These are phyloP conservation scores for Hypoxylon sp. DNA, from an alignment of 2,329 filamentous ascomycete genomes.

Conservation along the genomic window DNA sequence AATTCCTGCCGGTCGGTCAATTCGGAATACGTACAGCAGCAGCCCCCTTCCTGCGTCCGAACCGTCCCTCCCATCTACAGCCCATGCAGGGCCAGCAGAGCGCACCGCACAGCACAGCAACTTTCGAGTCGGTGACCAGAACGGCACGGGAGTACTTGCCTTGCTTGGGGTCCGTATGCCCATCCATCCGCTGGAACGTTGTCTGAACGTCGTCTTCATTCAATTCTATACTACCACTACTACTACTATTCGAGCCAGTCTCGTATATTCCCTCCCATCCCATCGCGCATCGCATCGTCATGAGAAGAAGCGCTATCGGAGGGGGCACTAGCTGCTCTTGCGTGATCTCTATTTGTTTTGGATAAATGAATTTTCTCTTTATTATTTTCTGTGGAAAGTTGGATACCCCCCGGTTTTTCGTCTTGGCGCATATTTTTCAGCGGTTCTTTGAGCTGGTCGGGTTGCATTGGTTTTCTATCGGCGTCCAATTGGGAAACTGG, in stretches of 20 bases:
- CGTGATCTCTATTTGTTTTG: slow-evolving; percentile 32
- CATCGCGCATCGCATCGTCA: slow-evolving; percentile 1
- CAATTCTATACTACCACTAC: neutral
- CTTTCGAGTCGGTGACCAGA: slow-evolving; percentile 6
- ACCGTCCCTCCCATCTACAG: slow-evolving; percentile 18
- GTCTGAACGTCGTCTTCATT: neutral
- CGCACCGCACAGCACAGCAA: too few species aligned
- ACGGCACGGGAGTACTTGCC: slow-evolving; percentile 23
- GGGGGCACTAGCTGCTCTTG: slow-evolving; percentile 1
- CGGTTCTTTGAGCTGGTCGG: slow-evolving; percentile 25
- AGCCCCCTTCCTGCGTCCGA: slow-evolving; percentile 14
- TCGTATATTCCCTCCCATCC: slow-evolving; percentile 6
- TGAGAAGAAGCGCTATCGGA: slow-evolving; percentile 20
- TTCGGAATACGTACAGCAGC: slow-evolving; percentile 25
- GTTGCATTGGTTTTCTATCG: slow-evolving; percentile 37
- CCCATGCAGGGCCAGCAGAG: slow-evolving; percentile 4
- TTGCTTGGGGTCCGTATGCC: slow-evolving; percentile 12
- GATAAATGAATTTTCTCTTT: slow-evolving; percentile 20
- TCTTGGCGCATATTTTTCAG: slow-evolving; percentile 28
- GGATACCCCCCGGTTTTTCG: slow-evolving; percentile 38
- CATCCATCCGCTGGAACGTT: slow-evolving; percentile 9
- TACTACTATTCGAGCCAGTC: neutral
- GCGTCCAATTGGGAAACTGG: slow-evolving; percentile 35
- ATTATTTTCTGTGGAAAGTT: slow-evolving; percentile 19
- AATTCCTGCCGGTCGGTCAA: slow-evolving; percentile 19